phyloP scores from a whole-genome alignment of 441 rosid genomes.

The Metrosideros polymorpha region DNA sequence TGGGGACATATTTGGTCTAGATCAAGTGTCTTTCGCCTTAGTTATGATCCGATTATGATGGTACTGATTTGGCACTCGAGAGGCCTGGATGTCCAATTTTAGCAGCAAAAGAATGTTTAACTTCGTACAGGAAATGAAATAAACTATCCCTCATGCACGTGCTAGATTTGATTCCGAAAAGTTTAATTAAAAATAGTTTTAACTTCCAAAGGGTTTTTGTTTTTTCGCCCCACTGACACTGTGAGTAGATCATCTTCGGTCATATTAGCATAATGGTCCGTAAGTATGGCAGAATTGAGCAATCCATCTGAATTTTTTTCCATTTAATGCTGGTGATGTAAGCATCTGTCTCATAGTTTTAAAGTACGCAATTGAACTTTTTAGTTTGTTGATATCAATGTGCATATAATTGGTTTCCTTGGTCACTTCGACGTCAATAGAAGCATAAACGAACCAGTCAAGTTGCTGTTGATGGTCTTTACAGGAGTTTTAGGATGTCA shows the following conservation, averaged over 20 bases:
- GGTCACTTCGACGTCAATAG: neutral
- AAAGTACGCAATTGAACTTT: neutral
- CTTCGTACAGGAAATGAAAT: neutral
- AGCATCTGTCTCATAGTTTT: neutral
- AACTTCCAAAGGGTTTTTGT: neutral
- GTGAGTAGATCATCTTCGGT: neutral
- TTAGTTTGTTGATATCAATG: neutral
- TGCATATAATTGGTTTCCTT: neutral
- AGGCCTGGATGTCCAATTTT: neutral
- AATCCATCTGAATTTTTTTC: neutral
- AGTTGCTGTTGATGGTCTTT: neutral
- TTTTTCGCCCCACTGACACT: neutral
- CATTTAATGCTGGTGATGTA: neutral
- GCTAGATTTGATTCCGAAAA: neutral
- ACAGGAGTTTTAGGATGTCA: neutral
- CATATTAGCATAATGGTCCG: neutral
- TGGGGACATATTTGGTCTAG: neutral
- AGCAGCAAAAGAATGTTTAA: neutral
- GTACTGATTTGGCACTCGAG: neutral
- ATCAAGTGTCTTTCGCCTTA: neutral
- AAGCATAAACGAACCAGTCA: neutral
- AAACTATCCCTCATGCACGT: neutral
- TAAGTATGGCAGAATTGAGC: neutral
- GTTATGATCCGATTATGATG: neutral
- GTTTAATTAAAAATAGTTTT: neutral